Evolutionary conservation across 805 yeast genomes (phyloP).

Genomic region (Candida tallmaniae): DNA sequence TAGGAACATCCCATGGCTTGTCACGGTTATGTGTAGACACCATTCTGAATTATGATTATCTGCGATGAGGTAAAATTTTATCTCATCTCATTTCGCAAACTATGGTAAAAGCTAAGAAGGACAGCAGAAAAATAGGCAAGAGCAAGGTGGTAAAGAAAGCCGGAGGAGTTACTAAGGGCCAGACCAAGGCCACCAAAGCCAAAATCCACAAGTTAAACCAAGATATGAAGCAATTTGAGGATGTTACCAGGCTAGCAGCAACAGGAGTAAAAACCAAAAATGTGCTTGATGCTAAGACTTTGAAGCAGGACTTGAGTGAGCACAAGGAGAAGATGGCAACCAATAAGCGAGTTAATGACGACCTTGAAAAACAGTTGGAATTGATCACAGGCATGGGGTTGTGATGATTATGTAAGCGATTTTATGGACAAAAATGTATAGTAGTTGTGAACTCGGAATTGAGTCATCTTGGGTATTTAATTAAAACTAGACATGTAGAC

Average conservation of each 20-base stretch:
- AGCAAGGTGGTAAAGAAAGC: constrained; percentile 7
- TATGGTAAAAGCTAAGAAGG: not conserved
- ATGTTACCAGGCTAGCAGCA: constrained; percentile 14
- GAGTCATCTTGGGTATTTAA: too few species aligned
- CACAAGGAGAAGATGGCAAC: constrained; percentile 29
- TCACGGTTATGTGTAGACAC: constrained; percentile 90
- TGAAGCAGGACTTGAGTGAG: constrained; percentile 34
- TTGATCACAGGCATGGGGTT: constrained; percentile 39
- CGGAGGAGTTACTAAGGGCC: constrained; percentile 11
- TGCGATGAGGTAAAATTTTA: constrained; percentile 5
- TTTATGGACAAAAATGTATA: too few species aligned
- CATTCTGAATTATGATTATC: constrained; percentile 42
- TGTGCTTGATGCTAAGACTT: constrained; percentile 30
- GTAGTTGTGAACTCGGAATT: too few species aligned
- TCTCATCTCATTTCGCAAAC: constrained; percentile 10
- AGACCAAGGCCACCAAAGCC: constrained; percentile 28
- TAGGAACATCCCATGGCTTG: constrained; percentile 97
- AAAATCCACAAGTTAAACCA: constrained; percentile 32
- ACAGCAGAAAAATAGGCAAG: not conserved
- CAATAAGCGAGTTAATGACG: constrained; percentile 34
- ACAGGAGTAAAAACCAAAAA: constrained; percentile 15
- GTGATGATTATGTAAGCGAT: not conserved
- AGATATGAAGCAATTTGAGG: constrained; percentile 20
- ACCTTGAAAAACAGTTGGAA: constrained; percentile 44
- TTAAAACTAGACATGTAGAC: too few species aligned